A percentile compares a stretch with the other conserved stretches of the same genome.
phyloP scores from a whole-genome alignment of 2,329 filamentous ascomycete genomes.

The Fusarium tanahbumbuense region DNA sequence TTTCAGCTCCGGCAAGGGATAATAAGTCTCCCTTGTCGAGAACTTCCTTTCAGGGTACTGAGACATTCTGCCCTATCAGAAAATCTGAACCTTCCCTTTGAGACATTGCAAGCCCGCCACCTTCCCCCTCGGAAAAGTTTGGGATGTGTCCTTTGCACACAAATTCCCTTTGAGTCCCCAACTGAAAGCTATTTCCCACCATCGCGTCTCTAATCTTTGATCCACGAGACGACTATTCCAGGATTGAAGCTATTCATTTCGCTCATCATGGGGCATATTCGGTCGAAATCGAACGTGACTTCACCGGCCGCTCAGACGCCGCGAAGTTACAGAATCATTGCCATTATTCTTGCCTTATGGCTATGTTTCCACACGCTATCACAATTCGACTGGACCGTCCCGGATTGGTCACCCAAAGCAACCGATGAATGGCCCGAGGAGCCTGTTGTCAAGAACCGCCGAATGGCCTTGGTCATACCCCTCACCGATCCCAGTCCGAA shows the following conservation, averaged over 20 bases:
- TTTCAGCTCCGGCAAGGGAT: neutral
- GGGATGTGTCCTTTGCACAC: neutral
- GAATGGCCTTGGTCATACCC: neutral
- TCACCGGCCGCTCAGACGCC: neutral
- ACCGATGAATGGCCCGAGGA: neutral
- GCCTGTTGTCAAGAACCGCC: neutral
- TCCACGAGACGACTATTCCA: accelerated
- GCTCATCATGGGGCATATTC: neutral
- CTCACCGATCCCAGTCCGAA: neutral
- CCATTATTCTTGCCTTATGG: accelerated
- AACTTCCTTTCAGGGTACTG: neutral
- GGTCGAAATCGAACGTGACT: neutral
- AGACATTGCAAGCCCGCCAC: neutral
- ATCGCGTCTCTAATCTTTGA: neutral
- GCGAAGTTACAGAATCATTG: neutral
- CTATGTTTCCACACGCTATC: neutral
- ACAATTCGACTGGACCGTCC: accelerated
- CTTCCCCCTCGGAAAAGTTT: neutral
- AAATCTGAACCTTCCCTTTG: too few relatives aligned
- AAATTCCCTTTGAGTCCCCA: accelerated
- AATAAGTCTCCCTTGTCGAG: neutral
- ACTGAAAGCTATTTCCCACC: neutral
- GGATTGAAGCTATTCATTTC: neutral
- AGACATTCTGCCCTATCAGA: neutral
- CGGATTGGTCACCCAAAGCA: neutral